Base-by-base conservation (phyloP, 768 basidiomycete genomes). In the Tulasnella calospora region DNA sequence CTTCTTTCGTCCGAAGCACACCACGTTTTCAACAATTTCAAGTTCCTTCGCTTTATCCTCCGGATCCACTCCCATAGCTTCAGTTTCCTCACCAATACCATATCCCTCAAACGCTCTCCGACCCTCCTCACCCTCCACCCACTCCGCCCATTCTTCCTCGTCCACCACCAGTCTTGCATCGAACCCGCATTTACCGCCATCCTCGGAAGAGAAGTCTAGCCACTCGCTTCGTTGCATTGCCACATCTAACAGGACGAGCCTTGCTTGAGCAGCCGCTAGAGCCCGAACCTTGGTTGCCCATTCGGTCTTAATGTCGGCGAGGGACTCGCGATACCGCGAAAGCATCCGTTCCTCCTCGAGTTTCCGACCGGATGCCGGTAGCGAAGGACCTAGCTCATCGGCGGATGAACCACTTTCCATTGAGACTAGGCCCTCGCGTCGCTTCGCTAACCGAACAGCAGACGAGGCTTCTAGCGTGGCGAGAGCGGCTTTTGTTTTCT, bases 131-230 rank as follows among this genome's bases (percentile, higher is more conserved):
- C 79, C 78, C 23, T 77, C 78, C 27, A 82, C 92, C 83, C 90
- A 92, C 72, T 91, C 92, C 47, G 85, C 87, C 87, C 90, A 94
- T 82, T 94, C 92, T 78, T 91, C 90, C 71, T 94, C 92, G n/a
- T 91, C 91, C 82, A 92, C 91, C 79, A 92, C 92, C 33, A 98
- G 86, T 40, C 95, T 87, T 81, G 91, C 90, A 83, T 98, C 95
- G 91, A 95, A 96, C 6, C 96, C 95, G 84, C 95, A 98, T 40
- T 80, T 44, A 35, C 27, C 81, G 27, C 82, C 82, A 8, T 82
- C 83, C 81, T 90, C 89, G 4, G 51, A 40, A 30, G 44, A 40
- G 51, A 47, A 23, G 89, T 88, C 21, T 89, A 82, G n/a, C 85
- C 84, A 79, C 33, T 90, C 89, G 13, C 92, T 89, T 47, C 92